phyloP scores from a whole-genome alignment of 164 flowering plant genomes.

The Macadamia integrifolia region DNA sequence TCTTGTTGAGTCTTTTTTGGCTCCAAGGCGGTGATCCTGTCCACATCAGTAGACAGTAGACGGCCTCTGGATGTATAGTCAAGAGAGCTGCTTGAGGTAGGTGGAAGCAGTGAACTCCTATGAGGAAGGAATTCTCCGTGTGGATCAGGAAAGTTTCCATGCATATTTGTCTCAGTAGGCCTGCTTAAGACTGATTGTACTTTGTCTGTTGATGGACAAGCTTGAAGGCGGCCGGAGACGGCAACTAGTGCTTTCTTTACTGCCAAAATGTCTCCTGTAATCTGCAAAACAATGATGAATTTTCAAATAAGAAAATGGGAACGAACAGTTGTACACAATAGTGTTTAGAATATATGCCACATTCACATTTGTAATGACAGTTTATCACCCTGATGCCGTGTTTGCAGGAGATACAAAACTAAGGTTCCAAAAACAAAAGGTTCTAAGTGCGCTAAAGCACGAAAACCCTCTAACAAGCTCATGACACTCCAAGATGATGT shows the following conservation, averaged over 20 bases:
- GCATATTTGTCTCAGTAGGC: constrained; percentile 20
- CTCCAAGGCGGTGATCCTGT: constrained; percentile 23
- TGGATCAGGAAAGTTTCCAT: constrained; percentile 26
- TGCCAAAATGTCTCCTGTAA: constrained; percentile 56
- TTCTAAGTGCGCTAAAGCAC: too few relatives aligned
- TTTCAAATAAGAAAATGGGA: constrained; percentile 3
- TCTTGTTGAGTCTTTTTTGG: constrained; percentile 32
- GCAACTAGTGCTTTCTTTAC: constrained; percentile 74
- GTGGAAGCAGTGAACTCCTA: constrained; percentile 20
- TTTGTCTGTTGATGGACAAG: constrained; percentile 31
- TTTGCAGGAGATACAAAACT: too few relatives aligned
- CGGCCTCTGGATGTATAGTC: constrained; percentile 34
- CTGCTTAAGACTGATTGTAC: constrained; percentile 27
- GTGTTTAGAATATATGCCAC: background rate
- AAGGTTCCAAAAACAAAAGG: too few relatives aligned
- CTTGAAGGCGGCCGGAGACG: constrained; percentile 64
- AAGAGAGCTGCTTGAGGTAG: constrained; percentile 24
- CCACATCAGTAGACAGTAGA: constrained; percentile 27
- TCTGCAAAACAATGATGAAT: constrained; percentile 36
- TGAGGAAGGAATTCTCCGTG: constrained; percentile 28
- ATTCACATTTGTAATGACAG: background rate
- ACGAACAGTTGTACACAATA: background rate
- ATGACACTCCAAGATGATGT: too few relatives aligned
- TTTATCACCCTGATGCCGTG: too few relatives aligned
- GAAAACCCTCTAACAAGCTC: too few relatives aligned